Evolutionary conservation across 352 stramenopile genomes (phyloP), one percentile per base, ranked within the genome.

Genomic region (Phytophthora melonis): DNA sequence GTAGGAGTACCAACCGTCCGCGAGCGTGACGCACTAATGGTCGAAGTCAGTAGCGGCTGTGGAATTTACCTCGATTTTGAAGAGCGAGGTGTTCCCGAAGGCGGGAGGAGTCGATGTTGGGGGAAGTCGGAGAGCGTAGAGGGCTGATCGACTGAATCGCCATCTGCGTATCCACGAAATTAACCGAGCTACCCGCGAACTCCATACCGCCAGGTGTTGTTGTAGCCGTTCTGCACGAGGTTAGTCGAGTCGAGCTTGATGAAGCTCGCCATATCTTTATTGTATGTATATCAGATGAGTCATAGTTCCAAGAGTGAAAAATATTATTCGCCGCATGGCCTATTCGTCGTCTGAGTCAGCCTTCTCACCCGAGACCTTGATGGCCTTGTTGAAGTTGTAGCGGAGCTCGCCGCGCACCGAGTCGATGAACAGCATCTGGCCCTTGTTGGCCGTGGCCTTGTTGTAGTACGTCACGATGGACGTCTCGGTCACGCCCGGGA

Each of bases 161-260:
- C 63, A 7, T 67, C 16, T 57, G 43, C 41, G 41, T 49, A 56
- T 65, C 58, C 3, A 19, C 23, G 21, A 65, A 65, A 30, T 65
- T 30, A 45, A 30, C 58, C 21, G 58, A 25, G 6, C 13, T 30
- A 47, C 58, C 58, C n/a, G 45, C 21, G 13, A 65, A 65, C 2
- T 11, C n/a, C 21, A 30, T 65, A 71, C n/a, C 39, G 36, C 64
- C 64, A 71, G 13, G 43, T 34, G 14, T 21, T 54, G 16, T 71
- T 71, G 23, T 50, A 32, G 9, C 45, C 55, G 45, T 71, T 50
- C 53, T 65, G 55, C 13, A 71, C 64, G 4, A 71, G 32, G 9
- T 71, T 66, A 1, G 55, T 71, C 5, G 25, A 55, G 32, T 71
- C 64, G 3, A 71, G 54, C 54, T 71, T 71, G 3, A 71, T 7